Evolutionary conservation across 345 rosid genomes (phyloP).

Genomic region (Dipteronia dyeriana): DNA sequence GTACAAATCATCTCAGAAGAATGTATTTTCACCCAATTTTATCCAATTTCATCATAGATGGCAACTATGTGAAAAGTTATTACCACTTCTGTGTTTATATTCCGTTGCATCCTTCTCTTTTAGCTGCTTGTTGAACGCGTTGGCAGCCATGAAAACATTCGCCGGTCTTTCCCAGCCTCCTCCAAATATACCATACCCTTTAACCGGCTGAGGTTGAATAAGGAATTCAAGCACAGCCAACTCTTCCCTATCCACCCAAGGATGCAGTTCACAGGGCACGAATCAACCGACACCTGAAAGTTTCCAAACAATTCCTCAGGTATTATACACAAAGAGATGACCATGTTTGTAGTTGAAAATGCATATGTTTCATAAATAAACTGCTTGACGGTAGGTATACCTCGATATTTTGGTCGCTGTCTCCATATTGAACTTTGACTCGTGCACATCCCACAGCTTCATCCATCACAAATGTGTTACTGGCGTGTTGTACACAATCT

Average conservation of each 20-base stretch:
- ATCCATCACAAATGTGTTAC: constrained; percentile 57
- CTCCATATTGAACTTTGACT: constrained; percentile 60
- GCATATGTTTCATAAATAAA: not conserved
- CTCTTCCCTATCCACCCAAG: constrained; percentile 58
- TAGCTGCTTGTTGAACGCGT: constrained; percentile 45
- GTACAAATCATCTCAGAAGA: not conserved
- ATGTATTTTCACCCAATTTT: not conserved
- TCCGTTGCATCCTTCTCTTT: constrained; percentile 30
- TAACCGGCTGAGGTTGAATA: constrained; percentile 44
- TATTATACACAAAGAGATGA: not conserved
- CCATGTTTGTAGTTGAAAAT: not conserved
- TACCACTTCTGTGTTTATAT: constrained; percentile 21
- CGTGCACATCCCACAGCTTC: constrained; percentile 52
- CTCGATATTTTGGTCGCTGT: constrained; percentile 47
- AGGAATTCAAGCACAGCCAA: constrained; percentile 55
- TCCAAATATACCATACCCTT: constrained; percentile 59
- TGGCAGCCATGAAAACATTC: constrained; percentile 56
- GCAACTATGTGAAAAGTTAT: too few species aligned
- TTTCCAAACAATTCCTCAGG: not conserved
- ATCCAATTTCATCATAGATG: too few species aligned
- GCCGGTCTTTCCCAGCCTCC: constrained; percentile 63
- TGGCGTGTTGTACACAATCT: constrained; percentile 61
- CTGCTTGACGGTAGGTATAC: constrained; percentile 27
- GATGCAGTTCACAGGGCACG: constrained; percentile 71
- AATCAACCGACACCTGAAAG: constrained; percentile 53